Conservation (phyloP, 331 rosid genomes). For the Malus hybrid region DNA sequence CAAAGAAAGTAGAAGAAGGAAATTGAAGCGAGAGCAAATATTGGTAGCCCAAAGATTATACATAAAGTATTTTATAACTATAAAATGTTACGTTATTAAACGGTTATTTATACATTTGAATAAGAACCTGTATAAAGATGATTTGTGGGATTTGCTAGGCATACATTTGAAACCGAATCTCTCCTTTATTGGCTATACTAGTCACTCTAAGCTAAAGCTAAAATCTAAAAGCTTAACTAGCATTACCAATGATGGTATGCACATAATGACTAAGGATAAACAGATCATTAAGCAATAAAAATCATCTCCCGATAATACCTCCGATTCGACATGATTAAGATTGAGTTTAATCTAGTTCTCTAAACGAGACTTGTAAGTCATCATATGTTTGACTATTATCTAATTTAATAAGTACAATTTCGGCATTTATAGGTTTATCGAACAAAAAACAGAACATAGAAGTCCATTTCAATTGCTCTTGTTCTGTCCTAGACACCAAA, state of each 20-base stretch:
- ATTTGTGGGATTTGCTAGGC: too few relatives aligned
- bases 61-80: too few relatives aligned
- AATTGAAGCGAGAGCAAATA: background rate
- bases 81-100: background rate
- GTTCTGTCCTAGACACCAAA: too few relatives aligned
- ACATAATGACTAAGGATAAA: background rate
- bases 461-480: too few relatives aligned
- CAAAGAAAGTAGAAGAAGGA: background rate
- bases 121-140: too few relatives aligned
- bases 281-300: background rate
- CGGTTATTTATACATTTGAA: background rate
- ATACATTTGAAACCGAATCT: background rate
- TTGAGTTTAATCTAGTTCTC: too few relatives aligned
- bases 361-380: too few relatives aligned
- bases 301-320: background rate
- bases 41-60: background rate
- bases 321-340: too few relatives aligned
- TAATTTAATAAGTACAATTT: too few relatives aligned
- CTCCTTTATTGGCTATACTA: background rate
- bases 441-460: too few relatives aligned
- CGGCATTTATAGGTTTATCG: too few relatives aligned
- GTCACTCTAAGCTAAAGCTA: background rate
- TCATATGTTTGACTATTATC: too few relatives aligned
- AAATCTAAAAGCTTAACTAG: background rate
- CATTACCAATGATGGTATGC: background rate